phyloP scores from a whole-genome alignment of 2,329 filamentous ascomycete genomes.

The Biscogniauxia mediterranea region DNA sequence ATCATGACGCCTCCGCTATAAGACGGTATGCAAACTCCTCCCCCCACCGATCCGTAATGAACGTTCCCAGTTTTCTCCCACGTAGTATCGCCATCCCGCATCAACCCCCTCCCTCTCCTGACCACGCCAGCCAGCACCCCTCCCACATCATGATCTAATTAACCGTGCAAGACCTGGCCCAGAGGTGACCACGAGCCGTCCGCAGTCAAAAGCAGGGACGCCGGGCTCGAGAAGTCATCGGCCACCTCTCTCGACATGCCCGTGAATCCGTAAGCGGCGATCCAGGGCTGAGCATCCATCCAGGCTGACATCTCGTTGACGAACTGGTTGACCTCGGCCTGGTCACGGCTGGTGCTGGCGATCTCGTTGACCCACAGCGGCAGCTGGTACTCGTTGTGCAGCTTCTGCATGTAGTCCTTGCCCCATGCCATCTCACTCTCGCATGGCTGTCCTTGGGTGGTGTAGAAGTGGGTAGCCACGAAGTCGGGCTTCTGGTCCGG shows the following conservation, averaged over 20 bases:
- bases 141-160: not conserved
- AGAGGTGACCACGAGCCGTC: constrained; percentile 36
- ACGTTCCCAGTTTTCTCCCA: not conserved
- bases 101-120: not conserved
- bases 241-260: constrained; percentile 40
- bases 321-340: constrained; percentile 36
- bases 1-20: not conserved
- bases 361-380: constrained; percentile 40
- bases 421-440: constrained; percentile 33
- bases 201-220: constrained; percentile 41
- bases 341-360: constrained; percentile 38
- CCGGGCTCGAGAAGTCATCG: constrained; percentile 43
- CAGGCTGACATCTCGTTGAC: constrained; percentile 38
- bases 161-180: constrained; percentile 15
- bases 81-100: not conserved
- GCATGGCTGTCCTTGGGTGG: constrained; percentile 4
- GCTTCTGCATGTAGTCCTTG: constrained; percentile 36
- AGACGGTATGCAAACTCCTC: not conserved
- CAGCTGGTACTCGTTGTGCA: constrained; percentile 33
- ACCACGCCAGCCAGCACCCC: not conserved
- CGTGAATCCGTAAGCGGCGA: constrained; percentile 43
- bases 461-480: constrained; percentile 43
- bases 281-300: constrained; percentile 40
- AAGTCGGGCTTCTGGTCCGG: constrained; percentile 38
- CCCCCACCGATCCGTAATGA: not conserved